Conservation (phyloP, 768 basidiomycete genomes). For the Trametes gibbosa region DNA sequence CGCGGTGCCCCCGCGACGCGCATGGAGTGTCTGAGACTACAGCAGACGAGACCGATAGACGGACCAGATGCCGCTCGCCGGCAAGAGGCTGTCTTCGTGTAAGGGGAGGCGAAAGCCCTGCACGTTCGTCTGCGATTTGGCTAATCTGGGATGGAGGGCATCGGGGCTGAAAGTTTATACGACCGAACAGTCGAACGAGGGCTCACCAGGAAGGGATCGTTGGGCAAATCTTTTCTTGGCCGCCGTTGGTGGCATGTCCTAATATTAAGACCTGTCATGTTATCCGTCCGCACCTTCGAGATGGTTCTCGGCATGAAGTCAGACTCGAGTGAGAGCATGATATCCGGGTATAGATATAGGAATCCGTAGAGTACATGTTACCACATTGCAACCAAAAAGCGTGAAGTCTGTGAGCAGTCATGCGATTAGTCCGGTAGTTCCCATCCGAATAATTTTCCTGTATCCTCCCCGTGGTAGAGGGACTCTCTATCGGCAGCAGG, state of each 20-base stretch:
- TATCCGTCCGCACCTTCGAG: too few relatives aligned
- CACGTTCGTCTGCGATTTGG: too few relatives aligned
- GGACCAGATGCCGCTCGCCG: too few relatives aligned
- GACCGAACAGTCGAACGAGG: neutral
- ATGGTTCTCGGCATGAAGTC: neutral
- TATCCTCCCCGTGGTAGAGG: conserved; percentile 63
- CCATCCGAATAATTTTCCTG: conserved; percentile 58
- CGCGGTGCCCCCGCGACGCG: neutral
- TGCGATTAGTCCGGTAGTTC: conserved; percentile 44
- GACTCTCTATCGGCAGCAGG: conserved; percentile 44
- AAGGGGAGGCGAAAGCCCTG: too few relatives aligned
- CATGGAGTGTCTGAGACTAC: neutral
- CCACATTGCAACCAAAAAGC: conserved; percentile 1
- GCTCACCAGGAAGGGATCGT: too few relatives aligned
- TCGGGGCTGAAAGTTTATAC: neutral
- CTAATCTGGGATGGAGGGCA: too few relatives aligned
- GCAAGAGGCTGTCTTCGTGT: too few relatives aligned
- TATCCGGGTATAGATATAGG: conserved; percentile 9
- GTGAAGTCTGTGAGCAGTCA: neutral
- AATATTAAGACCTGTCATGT: too few relatives aligned
- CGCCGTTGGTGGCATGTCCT: neutral
- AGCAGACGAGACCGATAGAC: too few relatives aligned
- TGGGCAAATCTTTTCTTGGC: too few relatives aligned
- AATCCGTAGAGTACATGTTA: conserved; percentile 12
- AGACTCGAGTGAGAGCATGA: neutral